A percentile compares a stretch with the other conserved stretches of the same genome.
Conservation (phyloP, 768 basidiomycete species). For the Boletus sensibilis region DNA sequence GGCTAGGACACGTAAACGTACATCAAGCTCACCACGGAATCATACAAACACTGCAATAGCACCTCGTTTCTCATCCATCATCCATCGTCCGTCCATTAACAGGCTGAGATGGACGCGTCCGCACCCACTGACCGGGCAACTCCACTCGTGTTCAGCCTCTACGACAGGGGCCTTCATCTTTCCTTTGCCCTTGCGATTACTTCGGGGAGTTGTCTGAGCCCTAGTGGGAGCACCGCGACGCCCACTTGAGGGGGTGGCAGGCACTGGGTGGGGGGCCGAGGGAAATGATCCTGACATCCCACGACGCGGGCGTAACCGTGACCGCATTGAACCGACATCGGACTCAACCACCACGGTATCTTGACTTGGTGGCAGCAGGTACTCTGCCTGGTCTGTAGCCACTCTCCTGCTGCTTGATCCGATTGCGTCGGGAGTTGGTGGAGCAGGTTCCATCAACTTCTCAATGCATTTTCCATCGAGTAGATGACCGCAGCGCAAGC, state of each 20-base stretch:
- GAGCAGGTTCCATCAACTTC: conserved; percentile 50
- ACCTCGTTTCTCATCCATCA: conserved; percentile 48
- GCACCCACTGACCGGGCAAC: conserved; percentile 63
- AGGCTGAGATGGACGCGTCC: conserved; percentile 54
- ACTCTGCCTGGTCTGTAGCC: conserved; percentile 1
- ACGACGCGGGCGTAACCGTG: conserved; percentile 54
- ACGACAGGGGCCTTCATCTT: conserved; percentile 37
- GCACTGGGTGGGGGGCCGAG: conserved; percentile 2
- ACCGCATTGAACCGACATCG: conserved; percentile 46
- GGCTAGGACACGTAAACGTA: conserved; percentile 16
- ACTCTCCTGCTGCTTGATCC: conserved; percentile 18
- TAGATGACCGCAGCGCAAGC: conserved; percentile 72
- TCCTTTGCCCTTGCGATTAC: conserved; percentile 33
- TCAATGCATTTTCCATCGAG: conserved; percentile 75
- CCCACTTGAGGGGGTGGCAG: conserved; percentile 5
- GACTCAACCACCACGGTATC: conserved; percentile 27
- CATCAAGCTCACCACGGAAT: conserved; percentile 15
- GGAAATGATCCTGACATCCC: conserved; percentile 9
- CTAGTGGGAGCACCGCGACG: conserved; percentile 5
- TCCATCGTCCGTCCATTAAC: conserved; percentile 58
- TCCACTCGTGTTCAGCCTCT: conserved; percentile 57
- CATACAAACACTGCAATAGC: conserved; percentile 41
- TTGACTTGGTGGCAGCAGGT: conserved; percentile 20
- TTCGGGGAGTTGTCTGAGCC: conserved; percentile 4
- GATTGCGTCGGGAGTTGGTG: conserved; percentile 3